These are phyloP conservation scores for Salix suchowensis DNA, from an alignment of 345 rosid species.

Conservation along the genomic window DNA sequence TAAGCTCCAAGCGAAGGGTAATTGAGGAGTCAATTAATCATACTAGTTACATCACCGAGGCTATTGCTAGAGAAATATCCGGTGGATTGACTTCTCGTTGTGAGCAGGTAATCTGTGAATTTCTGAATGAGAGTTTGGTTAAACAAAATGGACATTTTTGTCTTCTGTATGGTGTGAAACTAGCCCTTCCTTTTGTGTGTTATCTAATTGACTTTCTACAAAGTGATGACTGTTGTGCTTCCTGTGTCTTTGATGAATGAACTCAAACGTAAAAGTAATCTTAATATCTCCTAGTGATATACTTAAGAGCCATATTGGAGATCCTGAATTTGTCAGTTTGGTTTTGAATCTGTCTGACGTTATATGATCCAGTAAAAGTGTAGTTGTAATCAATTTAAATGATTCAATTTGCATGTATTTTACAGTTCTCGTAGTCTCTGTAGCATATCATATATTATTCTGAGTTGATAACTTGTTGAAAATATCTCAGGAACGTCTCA, in stretches of 20 bases:
- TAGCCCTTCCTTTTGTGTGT: neutral
- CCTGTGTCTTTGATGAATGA: neutral
- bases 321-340: neutral
- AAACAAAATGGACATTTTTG: neutral
- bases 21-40: constrained; percentile 63
- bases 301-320: neutral
- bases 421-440: neutral
- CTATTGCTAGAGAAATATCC: constrained; percentile 66
- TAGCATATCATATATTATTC: neutral
- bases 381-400: neutral
- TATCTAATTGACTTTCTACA: neutral
- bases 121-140: neutral
- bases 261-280: neutral
- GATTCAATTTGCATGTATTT: neutral
- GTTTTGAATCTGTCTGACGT: neutral
- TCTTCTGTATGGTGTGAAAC: neutral
- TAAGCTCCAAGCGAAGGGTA: constrained; percentile 56
- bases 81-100: constrained; percentile 56
- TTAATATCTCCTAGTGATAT: neutral
- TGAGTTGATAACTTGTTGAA: constrained; percentile 9
- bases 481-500: constrained; percentile 54
- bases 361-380: too few relatives aligned
- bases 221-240: neutral
- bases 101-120: constrained; percentile 43
- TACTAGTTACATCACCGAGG: constrained; percentile 48